A percentile compares a stretch with the other conserved stretches of the same genome.
Conservation (phyloP, 495 filamentous ascomycete species). For the Daldinia childiae region DNA sequence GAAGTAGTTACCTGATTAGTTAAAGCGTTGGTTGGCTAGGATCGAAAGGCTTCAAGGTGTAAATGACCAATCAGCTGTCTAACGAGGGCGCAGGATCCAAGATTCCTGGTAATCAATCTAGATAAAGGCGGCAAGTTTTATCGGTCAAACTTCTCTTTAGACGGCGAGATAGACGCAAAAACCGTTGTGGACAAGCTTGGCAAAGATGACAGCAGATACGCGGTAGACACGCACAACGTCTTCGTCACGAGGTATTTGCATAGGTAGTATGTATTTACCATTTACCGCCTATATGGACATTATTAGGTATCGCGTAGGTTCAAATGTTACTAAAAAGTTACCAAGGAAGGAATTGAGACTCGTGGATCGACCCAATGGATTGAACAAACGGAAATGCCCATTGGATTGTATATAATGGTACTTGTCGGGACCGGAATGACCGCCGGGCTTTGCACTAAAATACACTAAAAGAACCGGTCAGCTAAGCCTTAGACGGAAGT, state of each 20-base stretch:
- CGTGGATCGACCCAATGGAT: not conserved
- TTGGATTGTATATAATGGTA: slow-evolving; percentile 16
- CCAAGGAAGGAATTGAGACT: slow-evolving; percentile 2
- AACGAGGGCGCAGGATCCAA: slow-evolving; percentile 11
- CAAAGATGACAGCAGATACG: slow-evolving; percentile 1
- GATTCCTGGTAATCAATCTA: slow-evolving; percentile 23
- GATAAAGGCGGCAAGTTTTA: slow-evolving; percentile 30
- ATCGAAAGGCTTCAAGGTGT: slow-evolving; percentile 14
- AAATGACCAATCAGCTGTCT: slow-evolving; percentile 23
- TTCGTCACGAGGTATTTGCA: slow-evolving; percentile 10
- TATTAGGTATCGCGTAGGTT: not conserved
- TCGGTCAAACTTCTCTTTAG: slow-evolving; percentile 18
- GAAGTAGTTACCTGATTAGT: slow-evolving; percentile 32
- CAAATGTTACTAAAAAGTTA: not conserved
- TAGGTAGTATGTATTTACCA: too few relatives aligned
- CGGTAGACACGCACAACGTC: slow-evolving; percentile 7
- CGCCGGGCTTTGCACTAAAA: slow-evolving; percentile 32
- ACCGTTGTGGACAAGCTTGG: not conserved
- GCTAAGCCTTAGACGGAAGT: slow-evolving; percentile 32
- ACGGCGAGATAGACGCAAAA: not conserved
- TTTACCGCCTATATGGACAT: not conserved
- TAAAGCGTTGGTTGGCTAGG: slow-evolving; percentile 21
- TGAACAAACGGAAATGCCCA: slow-evolving; percentile 26
- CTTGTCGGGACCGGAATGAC: slow-evolving; percentile 34
- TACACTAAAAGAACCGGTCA: slow-evolving; percentile 18